phyloP scores from a whole-genome alignment of 345 rosid species.

The Eutrema heterophyllum region DNA sequence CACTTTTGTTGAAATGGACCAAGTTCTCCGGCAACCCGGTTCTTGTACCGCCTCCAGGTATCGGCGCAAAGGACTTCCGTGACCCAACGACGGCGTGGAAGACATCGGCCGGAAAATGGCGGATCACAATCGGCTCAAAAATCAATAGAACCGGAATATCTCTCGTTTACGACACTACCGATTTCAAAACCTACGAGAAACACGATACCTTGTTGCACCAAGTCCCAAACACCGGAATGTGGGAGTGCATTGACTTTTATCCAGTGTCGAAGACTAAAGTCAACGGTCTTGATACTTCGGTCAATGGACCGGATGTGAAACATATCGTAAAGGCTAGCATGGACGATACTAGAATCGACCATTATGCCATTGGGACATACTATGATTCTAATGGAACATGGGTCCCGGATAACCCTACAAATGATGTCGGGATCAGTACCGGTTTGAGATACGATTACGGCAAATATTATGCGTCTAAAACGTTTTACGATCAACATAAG shows the following conservation, averaged over 20 bases:
- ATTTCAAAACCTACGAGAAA: constrained; percentile 49
- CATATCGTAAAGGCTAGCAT: constrained; percentile 33
- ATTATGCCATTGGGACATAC: constrained; percentile 32
- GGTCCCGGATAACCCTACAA: constrained; percentile 26
- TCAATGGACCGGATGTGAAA: constrained; percentile 22
- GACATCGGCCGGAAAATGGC: constrained; percentile 76
- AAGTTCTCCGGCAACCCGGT: constrained; percentile 73
- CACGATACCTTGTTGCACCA: constrained; percentile 43
- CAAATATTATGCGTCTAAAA: constrained; percentile 31
- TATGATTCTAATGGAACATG: constrained; percentile 9
- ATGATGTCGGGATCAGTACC: constrained; percentile 24
- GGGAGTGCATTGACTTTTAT: constrained; percentile 49
- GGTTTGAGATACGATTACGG: constrained; percentile 30
- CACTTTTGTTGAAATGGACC: constrained; percentile 67
- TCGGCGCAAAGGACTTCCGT: constrained; percentile 63
- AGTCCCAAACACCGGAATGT: constrained; percentile 80
- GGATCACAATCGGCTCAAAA: constrained; percentile 70
- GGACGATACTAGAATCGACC: constrained; percentile 30
- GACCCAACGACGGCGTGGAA: constrained; percentile 97
- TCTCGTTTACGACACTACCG: constrained; percentile 68
- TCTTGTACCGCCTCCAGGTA: constrained; percentile 66
- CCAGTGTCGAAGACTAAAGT: constrained; percentile 20
- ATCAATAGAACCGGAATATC: constrained; percentile 62
- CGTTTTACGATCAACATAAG: constrained; percentile 31
- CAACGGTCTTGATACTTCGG: constrained; percentile 29